Evolutionary conservation across 768 basidiomycete species (phyloP).

Genomic region (Brasilioporus rufonigricans): DNA sequence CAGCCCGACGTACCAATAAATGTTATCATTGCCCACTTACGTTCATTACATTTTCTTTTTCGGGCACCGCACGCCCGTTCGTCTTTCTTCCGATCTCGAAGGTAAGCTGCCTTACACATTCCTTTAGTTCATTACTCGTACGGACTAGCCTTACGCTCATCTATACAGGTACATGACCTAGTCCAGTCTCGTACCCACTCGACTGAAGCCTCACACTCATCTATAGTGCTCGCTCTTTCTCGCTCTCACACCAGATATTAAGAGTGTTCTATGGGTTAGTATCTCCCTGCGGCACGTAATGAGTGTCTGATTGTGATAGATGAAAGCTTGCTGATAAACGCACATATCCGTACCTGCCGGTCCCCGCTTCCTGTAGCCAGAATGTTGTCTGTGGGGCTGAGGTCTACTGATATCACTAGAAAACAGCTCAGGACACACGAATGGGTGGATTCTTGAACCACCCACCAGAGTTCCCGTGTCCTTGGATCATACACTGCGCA

Average conservation of each 20-base stretch:
- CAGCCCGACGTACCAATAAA: too few species aligned
- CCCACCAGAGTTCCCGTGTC: slow-evolving; percentile 63
- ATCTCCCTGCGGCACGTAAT: slow-evolving; percentile 25
- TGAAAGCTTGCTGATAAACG: slow-evolving; percentile 21
- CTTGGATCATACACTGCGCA: slow-evolving; percentile 92
- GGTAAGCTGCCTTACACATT: too few species aligned
- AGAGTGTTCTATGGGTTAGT: slow-evolving; percentile 27
- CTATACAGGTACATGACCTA: too few species aligned
- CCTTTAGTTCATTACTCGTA: too few species aligned
- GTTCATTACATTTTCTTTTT: too few species aligned
- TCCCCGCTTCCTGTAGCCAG: slow-evolving; percentile 73
- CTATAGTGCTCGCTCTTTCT: too few species aligned
- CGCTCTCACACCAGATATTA: slow-evolving; percentile 2
- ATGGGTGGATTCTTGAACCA: slow-evolving; percentile 5
- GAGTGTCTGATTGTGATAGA: not conserved
- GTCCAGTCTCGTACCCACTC: too few species aligned
- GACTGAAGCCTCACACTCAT: too few species aligned
- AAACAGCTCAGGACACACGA: slow-evolving; percentile 7
- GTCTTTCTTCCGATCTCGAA: too few species aligned
- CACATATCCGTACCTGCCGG: slow-evolving; percentile 69
- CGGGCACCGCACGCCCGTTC: too few species aligned
- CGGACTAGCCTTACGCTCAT: too few species aligned
- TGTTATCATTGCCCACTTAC: too few species aligned
- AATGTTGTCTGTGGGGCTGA: slow-evolving; percentile 57
- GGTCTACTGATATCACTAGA: slow-evolving; percentile 71